Conservation (phyloP, 345 rosid genomes). For the Populus simonii region DNA sequence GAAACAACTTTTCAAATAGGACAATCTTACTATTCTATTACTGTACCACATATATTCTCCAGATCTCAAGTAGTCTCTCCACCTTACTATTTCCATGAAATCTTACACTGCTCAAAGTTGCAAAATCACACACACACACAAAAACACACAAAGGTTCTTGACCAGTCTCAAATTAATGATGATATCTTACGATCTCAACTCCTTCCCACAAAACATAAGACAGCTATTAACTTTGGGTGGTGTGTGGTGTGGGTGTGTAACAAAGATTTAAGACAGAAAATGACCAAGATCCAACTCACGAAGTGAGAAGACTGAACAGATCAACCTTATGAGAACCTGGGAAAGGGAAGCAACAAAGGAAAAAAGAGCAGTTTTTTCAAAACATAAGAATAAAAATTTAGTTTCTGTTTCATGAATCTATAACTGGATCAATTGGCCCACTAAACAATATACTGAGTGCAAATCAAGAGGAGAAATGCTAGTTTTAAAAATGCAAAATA, state of each 20-base stretch:
- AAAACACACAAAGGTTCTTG: not conserved
- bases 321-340: not conserved
- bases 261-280: not conserved
- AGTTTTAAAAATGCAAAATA: not conserved
- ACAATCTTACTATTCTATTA: conserved; percentile 18
- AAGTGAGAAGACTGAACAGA: not conserved
- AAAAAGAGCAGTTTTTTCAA: not conserved
- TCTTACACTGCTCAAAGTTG: not conserved
- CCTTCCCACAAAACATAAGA: not conserved
- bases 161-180: not conserved
- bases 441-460: too few species aligned
- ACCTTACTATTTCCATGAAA: conserved; percentile 1
- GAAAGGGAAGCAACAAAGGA: not conserved
- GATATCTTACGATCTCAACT: not conserved
- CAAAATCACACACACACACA: not conserved
- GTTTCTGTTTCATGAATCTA: not conserved
- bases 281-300: not conserved
- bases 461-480: not conserved
- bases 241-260: not conserved
- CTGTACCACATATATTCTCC: conserved; percentile 3
- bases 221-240: not conserved
- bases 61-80: conserved; percentile 1
- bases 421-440: not conserved
- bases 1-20: conserved; percentile 5
- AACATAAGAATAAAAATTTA: not conserved